Base-by-base conservation (phyloP, 2,329 filamentous ascomycete genomes). In the Xylariaceae sp. region DNA sequence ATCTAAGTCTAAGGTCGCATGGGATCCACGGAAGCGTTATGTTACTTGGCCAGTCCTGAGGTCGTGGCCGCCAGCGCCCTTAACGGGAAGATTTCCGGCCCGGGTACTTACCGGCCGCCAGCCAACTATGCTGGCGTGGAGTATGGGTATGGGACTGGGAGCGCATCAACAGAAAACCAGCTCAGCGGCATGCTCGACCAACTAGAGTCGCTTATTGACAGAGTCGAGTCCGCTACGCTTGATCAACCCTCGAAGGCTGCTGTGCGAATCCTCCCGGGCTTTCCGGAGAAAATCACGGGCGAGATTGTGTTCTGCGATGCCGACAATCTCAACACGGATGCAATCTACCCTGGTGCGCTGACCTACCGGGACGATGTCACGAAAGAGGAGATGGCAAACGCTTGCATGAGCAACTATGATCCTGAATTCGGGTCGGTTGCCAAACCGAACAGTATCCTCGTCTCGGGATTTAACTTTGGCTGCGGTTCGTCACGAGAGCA, bases 361-460 rank as follows among this genome's bases (percentile, higher is more conserved):
- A 96, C 92, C 0, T 97, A 97, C 72, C 89, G 95, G 68, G 92
- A 97, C 67, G 80, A 88, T 64, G 78, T 97, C 1, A 74, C 87
- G 0, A 76, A 73, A 0, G 86, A 89, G 57, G 83, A 83, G 53
- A 96, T 97, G 92, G 89, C 90, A 0, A 76, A 88, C 61, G 91
- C 92, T 0, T 92, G 88, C 71, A 96, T 97, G 91, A 81, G 87
- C 68, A 97, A 97, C 77, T 97, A 96, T 73, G 92, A 97, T 68
- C 73, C 76, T 0, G n/a, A 42, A 2, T 57, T 57, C 15, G 3
- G 7, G 2, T 12, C 1, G 0, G 36, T 43, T 5, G 40, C 32
- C 1, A 51, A 40, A 15, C 29, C 41, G 2, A 16, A 15, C 7
- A 45, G 55, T 13, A 49, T 57, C 9, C 12, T 51, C 1, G 51